Base-by-base conservation (phyloP, 2,329 filamentous ascomycete species). In the Clarireedia monteithiana region DNA sequence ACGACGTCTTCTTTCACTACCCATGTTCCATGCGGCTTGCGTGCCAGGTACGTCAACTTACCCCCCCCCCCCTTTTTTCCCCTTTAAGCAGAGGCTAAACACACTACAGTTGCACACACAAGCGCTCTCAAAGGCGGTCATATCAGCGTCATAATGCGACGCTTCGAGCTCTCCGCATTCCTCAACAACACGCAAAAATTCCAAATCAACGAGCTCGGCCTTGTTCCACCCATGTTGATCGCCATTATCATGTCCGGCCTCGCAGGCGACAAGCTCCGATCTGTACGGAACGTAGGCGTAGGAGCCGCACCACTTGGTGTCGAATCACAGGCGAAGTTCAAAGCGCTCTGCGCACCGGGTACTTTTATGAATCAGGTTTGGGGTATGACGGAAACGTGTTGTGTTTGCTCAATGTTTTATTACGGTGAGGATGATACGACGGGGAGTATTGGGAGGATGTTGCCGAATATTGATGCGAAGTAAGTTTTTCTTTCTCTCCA, bases 151-250 rank as follows among this genome's bases (percentile, higher is more conserved):
- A 75, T 94, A 56, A 91, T 95, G 88, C 73, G 81, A 3, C 79
- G 81, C 48, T 95, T 91, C 69, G 84, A 92, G 67, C 88, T 94
- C 56, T 65, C 82, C 55, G 77, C 82, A 66, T 83, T 91, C 76
- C 76, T 95, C 36, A 74, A 80, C 51, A 77, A 85, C 64, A 78
- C 90, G 17, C 75, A 89, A 67, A 79, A 75, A 50, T 89, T 81
- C 70, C 78, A 80, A 40, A 84, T 95, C 64, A 89, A 84, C 7
- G 75, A 78, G 57, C 69, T 91, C 27, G 73, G 76, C 5, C 73
- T 86, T 2, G 89, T 92, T 2, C 90, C 90, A 5, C 89, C 90
- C 0, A 85, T 95, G 53, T 74, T 89, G 0, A 80, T 92, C 6
- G 75, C 81, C 17, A 75, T 95, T 62, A 61, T 66, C 20, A 64